Evolutionary conservation across 164 flowering plant genomes (phyloP).

Genomic region (Sextonia rubra): DNA sequence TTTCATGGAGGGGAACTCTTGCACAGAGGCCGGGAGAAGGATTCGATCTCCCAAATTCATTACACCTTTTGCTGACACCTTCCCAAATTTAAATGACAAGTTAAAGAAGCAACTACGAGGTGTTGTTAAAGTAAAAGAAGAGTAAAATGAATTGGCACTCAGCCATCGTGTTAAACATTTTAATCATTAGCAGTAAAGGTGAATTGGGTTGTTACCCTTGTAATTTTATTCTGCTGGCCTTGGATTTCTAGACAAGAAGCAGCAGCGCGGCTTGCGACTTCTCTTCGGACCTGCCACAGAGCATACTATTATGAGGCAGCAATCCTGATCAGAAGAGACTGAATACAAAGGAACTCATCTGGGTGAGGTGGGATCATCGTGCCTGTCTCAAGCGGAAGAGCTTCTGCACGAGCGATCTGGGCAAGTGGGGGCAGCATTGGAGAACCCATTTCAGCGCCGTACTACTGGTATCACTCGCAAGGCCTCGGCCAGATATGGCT

Average conservation of each 20-base stretch:
- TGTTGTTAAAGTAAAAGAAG: neutral
- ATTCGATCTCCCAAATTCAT: conserved; percentile 68
- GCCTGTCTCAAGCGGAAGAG: conserved; percentile 97
- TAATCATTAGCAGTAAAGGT: neutral
- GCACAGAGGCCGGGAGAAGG: conserved; percentile 63
- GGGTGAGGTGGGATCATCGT: neutral
- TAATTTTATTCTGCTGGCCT: conserved; percentile 29
- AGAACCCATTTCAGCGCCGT: conserved; percentile 69
- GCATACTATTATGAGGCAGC: neutral
- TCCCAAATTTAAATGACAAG: conserved; percentile 13
- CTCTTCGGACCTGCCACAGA: conserved; percentile 64
- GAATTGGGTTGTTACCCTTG: conserved; percentile 46
- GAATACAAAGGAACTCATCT: neutral
- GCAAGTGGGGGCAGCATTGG: conserved; percentile 77
- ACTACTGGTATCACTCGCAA: conserved; percentile 4
- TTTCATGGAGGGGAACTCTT: conserved; percentile 33
- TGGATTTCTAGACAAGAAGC: conserved; percentile 16
- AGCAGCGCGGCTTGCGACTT: conserved; percentile 16
- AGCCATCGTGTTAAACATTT: too few relatives aligned
- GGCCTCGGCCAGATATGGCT: conserved; percentile 19
- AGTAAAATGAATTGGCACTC: neutral
- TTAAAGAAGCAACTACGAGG: neutral
- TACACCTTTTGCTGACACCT: conserved; percentile 80
- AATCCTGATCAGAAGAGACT: neutral
- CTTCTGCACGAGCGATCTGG: conserved; percentile 80